Evolutionary conservation across 805 yeast species (phyloP).

Genomic region (Saccharomycopsis capsularis): DNA sequence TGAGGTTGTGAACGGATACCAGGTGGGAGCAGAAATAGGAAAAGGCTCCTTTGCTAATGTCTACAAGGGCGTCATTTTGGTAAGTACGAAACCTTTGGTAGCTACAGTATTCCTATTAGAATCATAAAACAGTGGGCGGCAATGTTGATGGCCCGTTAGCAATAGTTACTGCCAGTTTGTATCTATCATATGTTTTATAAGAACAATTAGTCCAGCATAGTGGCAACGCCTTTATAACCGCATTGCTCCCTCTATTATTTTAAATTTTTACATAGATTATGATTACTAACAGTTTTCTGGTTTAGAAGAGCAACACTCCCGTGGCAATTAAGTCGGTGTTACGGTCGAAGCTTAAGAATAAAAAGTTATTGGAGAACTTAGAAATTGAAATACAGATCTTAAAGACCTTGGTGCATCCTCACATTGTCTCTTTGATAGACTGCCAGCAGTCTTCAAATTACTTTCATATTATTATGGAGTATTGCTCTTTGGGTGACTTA

Average conservation of each 20-base stretch:
- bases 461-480: conserved; percentile 91
- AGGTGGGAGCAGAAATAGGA: conserved; percentile 63
- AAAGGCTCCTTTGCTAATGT: conserved; percentile 95
- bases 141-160: no score
- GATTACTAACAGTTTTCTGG: conserved; percentile 1
- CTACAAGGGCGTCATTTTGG: conserved; percentile 65
- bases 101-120: no score
- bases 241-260: not conserved
- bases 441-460: conserved; percentile 71
- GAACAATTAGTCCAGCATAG: no score
- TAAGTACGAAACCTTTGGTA: conserved; percentile 19
- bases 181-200: no score
- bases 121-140: no score
- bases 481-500: conserved; percentile 91
- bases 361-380: conserved; percentile 81
- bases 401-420: conserved; percentile 85
- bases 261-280: no score
- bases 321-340: conserved; percentile 90
- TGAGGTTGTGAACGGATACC: conserved; percentile 15
- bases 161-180: no score
- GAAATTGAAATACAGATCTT: conserved; percentile 89
- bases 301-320: conserved; percentile 38
- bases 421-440: conserved; percentile 80
- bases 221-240: not conserved
- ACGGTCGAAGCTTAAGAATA: conserved; percentile 72